Conservation (phyloP, 1,284 basidiomycete genomes). For the Naganishia liquefaciens region DNA sequence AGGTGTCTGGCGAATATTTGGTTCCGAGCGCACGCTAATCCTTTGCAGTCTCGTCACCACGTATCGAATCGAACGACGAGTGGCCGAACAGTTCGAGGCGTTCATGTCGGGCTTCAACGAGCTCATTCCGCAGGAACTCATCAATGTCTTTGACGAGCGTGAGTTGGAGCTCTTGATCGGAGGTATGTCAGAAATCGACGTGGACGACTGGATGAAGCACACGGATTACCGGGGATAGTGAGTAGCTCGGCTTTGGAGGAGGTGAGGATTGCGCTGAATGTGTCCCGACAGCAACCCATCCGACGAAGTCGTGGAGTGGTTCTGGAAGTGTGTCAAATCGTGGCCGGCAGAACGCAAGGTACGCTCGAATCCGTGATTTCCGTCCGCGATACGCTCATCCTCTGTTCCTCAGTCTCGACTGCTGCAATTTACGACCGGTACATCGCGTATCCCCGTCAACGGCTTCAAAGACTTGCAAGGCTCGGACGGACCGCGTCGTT, state of each 20-base stretch:
- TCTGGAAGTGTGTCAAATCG: slow-evolving; percentile 96
- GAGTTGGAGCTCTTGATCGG: slow-evolving; percentile 89
- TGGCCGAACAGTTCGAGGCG: slow-evolving; percentile 92
- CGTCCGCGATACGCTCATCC: not conserved
- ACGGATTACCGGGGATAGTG: slow-evolving; percentile 62
- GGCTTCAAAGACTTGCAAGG: slow-evolving; percentile 99
- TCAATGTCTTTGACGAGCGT: slow-evolving; percentile 97
- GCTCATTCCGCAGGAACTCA: slow-evolving; percentile 88
- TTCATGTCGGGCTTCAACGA: slow-evolving; percentile 96
- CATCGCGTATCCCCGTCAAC: slow-evolving; percentile 94
- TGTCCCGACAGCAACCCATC: slow-evolving; percentile 60
- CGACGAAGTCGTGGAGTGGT: slow-evolving; percentile 98
- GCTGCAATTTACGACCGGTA: slow-evolving; percentile 96
- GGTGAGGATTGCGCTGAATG: slow-evolving; percentile 58
- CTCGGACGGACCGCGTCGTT: slow-evolving; percentile 89
- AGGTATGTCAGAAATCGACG: slow-evolving; percentile 97
- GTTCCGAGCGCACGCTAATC: not conserved
- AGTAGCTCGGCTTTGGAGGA: slow-evolving; percentile 38
- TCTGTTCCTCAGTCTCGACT: slow-evolving; percentile 64
- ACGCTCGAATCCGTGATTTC: slow-evolving; percentile 22
- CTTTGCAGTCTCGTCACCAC: slow-evolving; percentile 69
- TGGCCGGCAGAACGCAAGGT: slow-evolving; percentile 93
- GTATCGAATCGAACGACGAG: slow-evolving; percentile 89
- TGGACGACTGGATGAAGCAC: slow-evolving; percentile 65
- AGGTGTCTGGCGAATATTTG: slow-evolving; percentile 34